Evolutionary conservation across 83 land plant species (phyloP).

Genomic region (Diphasiastrum complanatum): DNA sequence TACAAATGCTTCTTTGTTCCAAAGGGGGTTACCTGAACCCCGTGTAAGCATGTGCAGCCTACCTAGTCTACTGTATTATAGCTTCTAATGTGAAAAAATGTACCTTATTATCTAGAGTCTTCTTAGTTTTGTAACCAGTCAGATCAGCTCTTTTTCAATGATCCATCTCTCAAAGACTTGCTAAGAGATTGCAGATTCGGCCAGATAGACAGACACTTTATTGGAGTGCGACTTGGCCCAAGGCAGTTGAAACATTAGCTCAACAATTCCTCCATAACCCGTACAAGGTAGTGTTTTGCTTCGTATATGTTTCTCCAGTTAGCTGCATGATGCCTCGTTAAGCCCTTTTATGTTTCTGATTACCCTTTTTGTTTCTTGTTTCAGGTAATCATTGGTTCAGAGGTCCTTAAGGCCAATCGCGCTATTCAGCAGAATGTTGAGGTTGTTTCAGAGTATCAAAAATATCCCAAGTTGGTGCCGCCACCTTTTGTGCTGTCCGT

Average conservation of each 20-base stretch:
- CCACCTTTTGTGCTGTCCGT: too few relatives aligned
- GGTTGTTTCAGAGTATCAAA: constrained; percentile 50
- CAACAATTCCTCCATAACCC: constrained; percentile 59
- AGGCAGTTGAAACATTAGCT: constrained; percentile 77
- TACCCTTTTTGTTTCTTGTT: neutral
- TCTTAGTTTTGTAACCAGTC: too few relatives aligned
- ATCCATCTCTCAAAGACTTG: too few relatives aligned
- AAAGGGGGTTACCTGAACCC: too few relatives aligned
- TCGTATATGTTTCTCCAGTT: neutral
- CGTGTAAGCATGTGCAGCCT: too few relatives aligned
- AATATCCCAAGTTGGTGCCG: constrained; percentile 69
- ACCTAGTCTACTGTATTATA: too few relatives aligned
- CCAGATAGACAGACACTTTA: constrained; percentile 69
- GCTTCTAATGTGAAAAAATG: too few relatives aligned
- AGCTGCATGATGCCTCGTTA: neutral
- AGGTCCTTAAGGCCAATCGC: neutral
- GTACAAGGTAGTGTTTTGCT: constrained; percentile 39
- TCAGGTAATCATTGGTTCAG: neutral
- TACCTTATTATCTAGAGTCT: too few relatives aligned
- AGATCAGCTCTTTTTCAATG: too few relatives aligned
- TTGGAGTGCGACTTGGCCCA: constrained; percentile 91
- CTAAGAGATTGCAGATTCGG: constrained; percentile 54
- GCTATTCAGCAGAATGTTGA: constrained; percentile 51
- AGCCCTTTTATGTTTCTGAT: neutral
- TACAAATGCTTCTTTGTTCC: too few relatives aligned